Base-by-base conservation (phyloP, 2,329 filamentous ascomycete genomes). In the Claviceps purpurea region DNA sequence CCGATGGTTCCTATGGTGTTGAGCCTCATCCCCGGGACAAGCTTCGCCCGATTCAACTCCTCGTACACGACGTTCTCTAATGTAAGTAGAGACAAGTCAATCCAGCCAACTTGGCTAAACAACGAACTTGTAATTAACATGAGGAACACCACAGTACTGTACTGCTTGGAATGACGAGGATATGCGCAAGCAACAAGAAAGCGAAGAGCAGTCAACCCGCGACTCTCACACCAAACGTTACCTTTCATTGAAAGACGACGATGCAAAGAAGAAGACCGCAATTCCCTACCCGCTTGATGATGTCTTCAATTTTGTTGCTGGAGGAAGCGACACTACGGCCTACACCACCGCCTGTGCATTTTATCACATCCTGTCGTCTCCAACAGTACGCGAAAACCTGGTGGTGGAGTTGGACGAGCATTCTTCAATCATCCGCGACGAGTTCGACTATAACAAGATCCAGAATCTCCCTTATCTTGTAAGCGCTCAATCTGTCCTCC, bases 221-320 rank as follows among this genome's bases (percentile, higher is more conserved):
- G 47, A 49, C n/a, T 49, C 47, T 6, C 47, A 49, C 37, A 39
- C 37, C 26, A 49, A 49, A 26, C 47, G 47, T 3, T 49, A 49
- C 37, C 37, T 40, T 40, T 37, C 34, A n/a, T 24, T 49, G 10
- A 5, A 49, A 5, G 3, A 20, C 5, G 18, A 26, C 13, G 37
- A 40, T 18, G 37, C 1, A 18, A 14, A 18, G 2, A 49, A 49
- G 14, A 49, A 41, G 20, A 11, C 14, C 18, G 24, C 6, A 14
- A n/a, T 50, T 4, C 49, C 49, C 11, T 13, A 38, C 5, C 49
- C 49, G 3, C 4, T 50, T 2, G 41, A 50, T 7, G 49, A 50
- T 39, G 16, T 50, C 2, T 50, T 50, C 34, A 50, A 45, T 24
- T 50, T 50, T 14, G 38, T 50, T n/a, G 49, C 49, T 4, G 49